Base-by-base conservation (phyloP, 768 basidiomycete genomes). In the Mycena galericulata region DNA sequence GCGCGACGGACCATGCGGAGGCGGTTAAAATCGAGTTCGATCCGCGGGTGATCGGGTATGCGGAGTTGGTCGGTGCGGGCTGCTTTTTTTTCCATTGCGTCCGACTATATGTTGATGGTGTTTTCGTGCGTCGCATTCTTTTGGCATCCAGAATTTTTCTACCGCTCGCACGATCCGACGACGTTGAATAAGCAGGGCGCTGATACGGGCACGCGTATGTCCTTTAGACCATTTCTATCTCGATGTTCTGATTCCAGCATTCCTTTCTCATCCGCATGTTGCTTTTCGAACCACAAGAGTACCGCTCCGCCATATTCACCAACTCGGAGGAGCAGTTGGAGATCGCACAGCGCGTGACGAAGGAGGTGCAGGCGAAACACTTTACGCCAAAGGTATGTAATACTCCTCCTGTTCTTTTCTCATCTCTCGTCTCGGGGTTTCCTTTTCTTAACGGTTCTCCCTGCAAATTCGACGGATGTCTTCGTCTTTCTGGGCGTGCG, bases 101-200 rank as follows among this genome's bases (percentile, higher is more conserved):
- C 14, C 8, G 14, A 6, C 8, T 36, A 36, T 36, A 36, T 36
- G n/a, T n/a, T n/a, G n/a, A n/a, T n/a, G n/a, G n/a, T n/a, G n/a
- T n/a, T n/a, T n/a, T 36, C 34, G 14, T 14, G 34, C 6, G 17
- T 43, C 26, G 43, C 58, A 61, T 68, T 27, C 24, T 27, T 27
- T 41, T 3, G 29, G 36, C 18, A 5, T 27, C 15, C 77, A 91
- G 95, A 97, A 79, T 97, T 96, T 84, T 97, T 97, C 81, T 97
- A 96, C 79, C 88, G 97, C 50, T 95, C 94, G 0, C 97, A 98
- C 74, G 96, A 98, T 72, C 95, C 97, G 3, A 97, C 96, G 45
- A 93, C 94, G 0, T 75, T 85, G 62, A 90, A 97, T 78, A 81
- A 85, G 17, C 96, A 97, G 77, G 96, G 96, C 30, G 84, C 74